These are phyloP conservation scores for Pythium rhizo-oryzae DNA, from an alignment of 352 stramenopile genomes.

Conservation along the genomic window DNA sequence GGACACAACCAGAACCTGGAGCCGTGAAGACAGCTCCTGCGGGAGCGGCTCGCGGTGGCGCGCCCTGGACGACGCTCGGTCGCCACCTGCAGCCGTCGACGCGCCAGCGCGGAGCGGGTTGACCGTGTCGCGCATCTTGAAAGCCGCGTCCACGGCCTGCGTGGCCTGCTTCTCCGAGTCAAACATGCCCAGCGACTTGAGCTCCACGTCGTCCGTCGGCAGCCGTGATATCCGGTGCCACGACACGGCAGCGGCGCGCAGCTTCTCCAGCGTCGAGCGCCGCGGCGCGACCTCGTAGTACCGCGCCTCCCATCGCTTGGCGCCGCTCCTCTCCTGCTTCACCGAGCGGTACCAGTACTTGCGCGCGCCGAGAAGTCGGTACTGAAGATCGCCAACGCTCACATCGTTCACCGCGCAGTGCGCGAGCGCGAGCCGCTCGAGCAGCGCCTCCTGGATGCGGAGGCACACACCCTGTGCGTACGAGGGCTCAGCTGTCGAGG, in stretches of 20 bases:
- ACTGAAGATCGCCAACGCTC: conserved; percentile 63
- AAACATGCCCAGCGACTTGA: conserved; percentile 57
- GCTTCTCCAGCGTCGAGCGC: conserved; percentile 36
- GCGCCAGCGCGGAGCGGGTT: conserved; percentile 25
- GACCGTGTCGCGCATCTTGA: conserved; percentile 23
- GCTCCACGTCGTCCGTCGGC: conserved; percentile 44
- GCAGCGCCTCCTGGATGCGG: conserved; percentile 13
- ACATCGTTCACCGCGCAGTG: conserved; percentile 33
- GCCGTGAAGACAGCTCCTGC: conserved; percentile 34
- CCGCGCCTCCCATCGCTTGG: conserved; percentile 62
- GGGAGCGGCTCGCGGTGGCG: conserved; percentile 27
- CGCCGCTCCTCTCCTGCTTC: conserved; percentile 63
- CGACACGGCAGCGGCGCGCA: conserved; percentile 11
- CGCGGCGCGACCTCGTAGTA: conserved; percentile 56
- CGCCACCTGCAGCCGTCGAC: background rate
- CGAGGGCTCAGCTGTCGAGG: background rate
- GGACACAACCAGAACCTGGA: conserved; percentile 56
- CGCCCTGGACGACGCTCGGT: background rate
- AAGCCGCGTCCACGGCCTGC: conserved; percentile 37
- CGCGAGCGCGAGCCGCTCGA: background rate
- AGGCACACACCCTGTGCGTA: conserved; percentile 8
- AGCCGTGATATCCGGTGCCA: conserved; percentile 47
- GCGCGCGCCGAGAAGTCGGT: conserved; percentile 53
- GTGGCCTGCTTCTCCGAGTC: conserved; percentile 56
- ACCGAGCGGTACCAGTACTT: conserved; percentile 72